Evolutionary conservation across 2,329 filamentous ascomycete species (phyloP).

Genomic region (Ceratocystis ficicola): DNA sequence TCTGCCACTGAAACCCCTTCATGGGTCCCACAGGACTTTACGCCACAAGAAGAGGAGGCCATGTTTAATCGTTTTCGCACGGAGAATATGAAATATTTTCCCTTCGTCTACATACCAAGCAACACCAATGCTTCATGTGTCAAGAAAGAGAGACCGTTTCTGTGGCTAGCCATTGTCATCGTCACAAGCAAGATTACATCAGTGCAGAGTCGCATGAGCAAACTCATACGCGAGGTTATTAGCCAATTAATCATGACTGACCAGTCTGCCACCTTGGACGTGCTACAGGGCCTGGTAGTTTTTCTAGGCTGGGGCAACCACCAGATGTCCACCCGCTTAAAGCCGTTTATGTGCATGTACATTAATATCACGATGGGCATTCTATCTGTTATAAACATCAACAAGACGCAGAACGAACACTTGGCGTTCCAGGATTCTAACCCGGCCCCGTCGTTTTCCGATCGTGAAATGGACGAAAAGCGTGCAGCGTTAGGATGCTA

Average conservation of each 20-base stretch:
- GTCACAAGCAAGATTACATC: conserved; percentile 24
- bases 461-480: conserved; percentile 22
- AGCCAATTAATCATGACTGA: conserved; percentile 25
- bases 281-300: conserved; percentile 27
- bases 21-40: conserved; percentile 16
- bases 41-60: conserved; percentile 8
- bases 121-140: conserved; percentile 25
- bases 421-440: not conserved
- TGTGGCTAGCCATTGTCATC: conserved; percentile 32
- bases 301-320: conserved; percentile 28
- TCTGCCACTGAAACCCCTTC: conserved; percentile 4
- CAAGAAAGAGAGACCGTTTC: conserved; percentile 29
- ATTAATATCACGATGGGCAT: conserved; percentile 18
- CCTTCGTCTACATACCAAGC: conserved; percentile 26
- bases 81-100: conserved; percentile 27
- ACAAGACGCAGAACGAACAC: conserved; percentile 18
- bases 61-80: conserved; percentile 23
- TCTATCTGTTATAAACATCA: conserved; percentile 17
- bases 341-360: conserved; percentile 17
- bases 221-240: conserved; percentile 26
- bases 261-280: conserved; percentile 26
- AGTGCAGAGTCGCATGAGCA: conserved; percentile 26
- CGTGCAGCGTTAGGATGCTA: conserved; percentile 22
- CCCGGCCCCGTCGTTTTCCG: conserved; percentile 13
- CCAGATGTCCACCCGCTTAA: conserved; percentile 15